A percentile compares a stretch with the other conserved stretches of the same genome.
phyloP scores from a whole-genome alignment of 208 protist genomes.

The Wallacemonas rigidus region DNA sequence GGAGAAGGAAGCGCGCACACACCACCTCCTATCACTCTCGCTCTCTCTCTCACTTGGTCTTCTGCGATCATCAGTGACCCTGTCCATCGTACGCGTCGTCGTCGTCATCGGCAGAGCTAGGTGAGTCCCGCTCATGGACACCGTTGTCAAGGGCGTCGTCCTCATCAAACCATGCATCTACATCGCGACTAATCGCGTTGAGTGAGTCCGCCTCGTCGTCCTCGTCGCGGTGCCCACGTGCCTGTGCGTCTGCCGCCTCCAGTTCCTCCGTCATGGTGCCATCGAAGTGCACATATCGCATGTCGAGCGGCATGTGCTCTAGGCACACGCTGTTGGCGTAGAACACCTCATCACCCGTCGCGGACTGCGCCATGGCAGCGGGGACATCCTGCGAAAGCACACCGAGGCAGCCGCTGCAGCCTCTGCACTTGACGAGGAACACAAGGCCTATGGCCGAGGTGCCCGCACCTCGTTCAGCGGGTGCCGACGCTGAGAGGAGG shows the following conservation, averaged over 20 bases:
- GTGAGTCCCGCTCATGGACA: neutral
- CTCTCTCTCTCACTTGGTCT: too few relatives aligned
- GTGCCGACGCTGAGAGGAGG: neutral
- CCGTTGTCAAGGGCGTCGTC: slow-evolving; percentile 23
- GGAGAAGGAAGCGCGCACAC: too few relatives aligned
- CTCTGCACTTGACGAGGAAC: slow-evolving; percentile 55
- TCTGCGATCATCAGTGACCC: too few relatives aligned
- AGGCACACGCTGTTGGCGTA: slow-evolving; percentile 71
- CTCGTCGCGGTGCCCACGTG: slow-evolving; percentile 21
- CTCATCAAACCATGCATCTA: slow-evolving; percentile 7
- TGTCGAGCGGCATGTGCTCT: slow-evolving; percentile 34
- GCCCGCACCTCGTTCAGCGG: neutral
- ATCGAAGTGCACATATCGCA: slow-evolving; percentile 19
- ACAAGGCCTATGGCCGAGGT: slow-evolving; percentile 12
- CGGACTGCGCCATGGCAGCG: neutral
- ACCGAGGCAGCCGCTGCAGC: slow-evolving; percentile 74
- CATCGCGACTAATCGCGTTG: slow-evolving; percentile 5
- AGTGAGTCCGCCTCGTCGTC: slow-evolving; percentile 12
- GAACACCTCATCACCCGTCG: slow-evolving; percentile 31
- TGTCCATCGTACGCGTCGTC: neutral
- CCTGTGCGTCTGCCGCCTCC: slow-evolving; percentile 17
- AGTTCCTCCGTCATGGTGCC: slow-evolving; percentile 15
- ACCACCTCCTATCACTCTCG: too few relatives aligned
- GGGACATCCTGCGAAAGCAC: slow-evolving; percentile 32
- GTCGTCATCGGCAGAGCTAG: neutral